These are phyloP conservation scores for Corymbia calophylla DNA, from an alignment of 441 rosid species.

Conservation along the genomic window DNA sequence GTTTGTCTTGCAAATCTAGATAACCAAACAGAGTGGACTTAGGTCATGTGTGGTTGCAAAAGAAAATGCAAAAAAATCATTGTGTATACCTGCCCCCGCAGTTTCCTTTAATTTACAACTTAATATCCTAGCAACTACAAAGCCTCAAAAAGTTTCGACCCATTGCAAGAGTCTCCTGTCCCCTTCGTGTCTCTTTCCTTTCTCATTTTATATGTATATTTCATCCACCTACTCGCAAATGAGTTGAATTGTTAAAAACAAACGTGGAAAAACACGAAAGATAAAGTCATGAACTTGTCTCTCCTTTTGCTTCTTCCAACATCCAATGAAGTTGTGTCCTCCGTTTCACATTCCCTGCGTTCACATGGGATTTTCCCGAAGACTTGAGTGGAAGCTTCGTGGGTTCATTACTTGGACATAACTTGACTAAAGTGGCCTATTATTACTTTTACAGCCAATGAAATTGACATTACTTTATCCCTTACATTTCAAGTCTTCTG, in stretches of 20 bases:
- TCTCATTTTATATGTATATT: too few relatives aligned
- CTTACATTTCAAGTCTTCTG: neutral
- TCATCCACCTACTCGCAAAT: neutral
- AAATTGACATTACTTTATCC: neutral
- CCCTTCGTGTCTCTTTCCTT: neutral
- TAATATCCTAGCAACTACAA: neutral
- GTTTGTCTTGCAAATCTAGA: too few relatives aligned
- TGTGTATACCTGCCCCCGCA: neutral
- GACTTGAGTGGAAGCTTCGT: rapidly evolving
- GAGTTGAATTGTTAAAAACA: too few relatives aligned
- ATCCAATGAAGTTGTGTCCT: neutral
- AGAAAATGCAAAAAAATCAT: neutral
- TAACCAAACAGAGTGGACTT: too few relatives aligned
- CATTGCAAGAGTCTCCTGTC: neutral
- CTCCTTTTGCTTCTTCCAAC: neutral
- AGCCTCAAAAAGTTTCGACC: neutral
- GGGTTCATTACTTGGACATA: neutral
- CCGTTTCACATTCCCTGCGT: neutral
- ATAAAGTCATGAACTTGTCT: neutral
- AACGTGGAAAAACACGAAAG: too few relatives aligned
- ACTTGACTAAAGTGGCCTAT: neutral
- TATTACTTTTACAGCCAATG: neutral
- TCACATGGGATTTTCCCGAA: neutral
- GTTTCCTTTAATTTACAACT: neutral
- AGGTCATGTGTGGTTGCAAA: too few relatives aligned